Evolutionary conservation across 192 early-diverging fungal genomes (phyloP), one percentile per base, ranked within the genome.

Genomic region (Globomyces pollinis-pini): DNA sequence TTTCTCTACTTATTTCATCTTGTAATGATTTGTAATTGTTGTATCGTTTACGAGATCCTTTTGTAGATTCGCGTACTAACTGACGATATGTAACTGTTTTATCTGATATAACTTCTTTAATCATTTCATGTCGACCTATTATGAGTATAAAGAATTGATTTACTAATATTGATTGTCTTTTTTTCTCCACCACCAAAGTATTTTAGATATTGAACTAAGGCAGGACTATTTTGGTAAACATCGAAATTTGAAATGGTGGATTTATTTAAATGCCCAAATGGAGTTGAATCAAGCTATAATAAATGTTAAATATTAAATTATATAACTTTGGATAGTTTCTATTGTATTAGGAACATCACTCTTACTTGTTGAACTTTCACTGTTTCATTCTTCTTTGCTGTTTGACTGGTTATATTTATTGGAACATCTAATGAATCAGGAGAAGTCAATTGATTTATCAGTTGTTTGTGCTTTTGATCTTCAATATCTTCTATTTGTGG

Each of bases 141-240:
- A 39, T n/a, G 38, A 39, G n/a, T n/a, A n/a, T n/a, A n/a, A n/a
- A n/a, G n/a, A n/a, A n/a, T n/a, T n/a, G n/a, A n/a, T n/a, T n/a
- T 5, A 18, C 41, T 42, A 16, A 42, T 42, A 12, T 9, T 42
- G 3, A 42, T 42, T 42, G 11, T 36, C 21, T 52, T 52, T 24
- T 11, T 11, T 31, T 31, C 30, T 0, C 34, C 12, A 1, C 15
- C 15, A 9, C 50, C 50, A 15, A 11, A 31, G 6, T 34, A 16
- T 16, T 29, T 13, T 5, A 52, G 21, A 24, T 52, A 52, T 11
- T 52, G 13, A n/a, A 16, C 21, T 12, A 52, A 23, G 13, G 26
- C 31, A n/a, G 50, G 50, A 16, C 15, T 16, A 36, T 52, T 52
- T 52, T 52, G 50, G 21, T 16, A 52, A n/a, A 52, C 16, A 16